These are phyloP conservation scores for Eimeria nieschulzi DNA, from an alignment of 169 alveolate species.

Conservation along the genomic window DNA sequence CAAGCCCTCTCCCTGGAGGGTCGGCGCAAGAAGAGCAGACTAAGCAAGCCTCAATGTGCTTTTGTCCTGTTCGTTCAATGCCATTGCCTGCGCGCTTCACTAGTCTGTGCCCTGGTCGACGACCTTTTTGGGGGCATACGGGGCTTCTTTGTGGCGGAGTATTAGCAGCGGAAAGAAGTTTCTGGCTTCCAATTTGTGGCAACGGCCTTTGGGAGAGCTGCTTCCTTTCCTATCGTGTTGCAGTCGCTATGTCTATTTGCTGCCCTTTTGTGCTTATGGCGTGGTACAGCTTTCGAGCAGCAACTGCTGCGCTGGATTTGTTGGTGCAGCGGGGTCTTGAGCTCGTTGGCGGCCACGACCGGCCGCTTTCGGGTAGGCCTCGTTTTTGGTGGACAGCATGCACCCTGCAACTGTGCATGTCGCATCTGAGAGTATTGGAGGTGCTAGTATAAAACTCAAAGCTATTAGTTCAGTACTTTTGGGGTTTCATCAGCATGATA, in stretches of 20 bases:
- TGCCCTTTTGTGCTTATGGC: background rate
- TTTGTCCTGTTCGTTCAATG: too few relatives aligned
- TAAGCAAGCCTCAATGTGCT: too few relatives aligned
- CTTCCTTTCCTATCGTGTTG: background rate
- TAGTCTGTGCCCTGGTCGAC: too few relatives aligned
- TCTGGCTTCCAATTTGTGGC: background rate
- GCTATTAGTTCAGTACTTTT: background rate
- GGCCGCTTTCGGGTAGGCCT: background rate
- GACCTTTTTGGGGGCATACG: too few relatives aligned
- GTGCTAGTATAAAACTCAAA: background rate
- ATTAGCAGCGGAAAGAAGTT: background rate
- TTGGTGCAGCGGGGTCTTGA: conserved; percentile 26
- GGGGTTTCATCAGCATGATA: background rate
- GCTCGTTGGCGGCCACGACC: conserved; percentile 10
- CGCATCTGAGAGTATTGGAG: too few relatives aligned
- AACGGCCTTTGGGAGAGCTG: background rate
- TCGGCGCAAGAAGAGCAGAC: too few relatives aligned
- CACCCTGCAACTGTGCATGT: background rate
- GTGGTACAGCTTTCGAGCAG: conserved; percentile 17
- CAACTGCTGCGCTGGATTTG: conserved; percentile 20
- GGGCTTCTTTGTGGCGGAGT: too few relatives aligned
- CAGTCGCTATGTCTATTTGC: background rate
- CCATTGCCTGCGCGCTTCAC: too few relatives aligned
- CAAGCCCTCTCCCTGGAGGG: too few relatives aligned
- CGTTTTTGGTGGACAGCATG: background rate